A percentile compares a stretch with the other conserved stretches of the same genome.
phyloP scores from a whole-genome alignment of 2,329 filamentous ascomycete genomes.

The Chalara sp. region DNA sequence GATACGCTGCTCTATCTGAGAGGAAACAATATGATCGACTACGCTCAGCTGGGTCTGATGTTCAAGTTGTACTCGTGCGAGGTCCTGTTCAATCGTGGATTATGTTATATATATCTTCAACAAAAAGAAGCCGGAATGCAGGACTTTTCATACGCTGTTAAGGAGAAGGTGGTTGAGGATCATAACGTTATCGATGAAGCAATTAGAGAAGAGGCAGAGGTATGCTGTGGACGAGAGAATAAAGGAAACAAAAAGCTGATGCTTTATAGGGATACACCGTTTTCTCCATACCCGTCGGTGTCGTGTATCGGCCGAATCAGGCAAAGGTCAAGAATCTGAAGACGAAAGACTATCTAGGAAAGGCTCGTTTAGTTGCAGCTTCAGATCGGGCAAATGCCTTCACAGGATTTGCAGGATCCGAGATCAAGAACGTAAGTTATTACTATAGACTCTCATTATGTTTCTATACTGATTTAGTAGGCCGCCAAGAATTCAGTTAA shows the following conservation, averaged over 20 bases:
- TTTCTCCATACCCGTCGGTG: slow-evolving; percentile 94
- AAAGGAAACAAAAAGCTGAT: slow-evolving; percentile 11
- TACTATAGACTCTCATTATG: slow-evolving; percentile 3
- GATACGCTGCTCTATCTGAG: slow-evolving; percentile 91
- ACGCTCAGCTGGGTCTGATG: slow-evolving; percentile 87
- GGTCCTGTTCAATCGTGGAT: slow-evolving; percentile 90
- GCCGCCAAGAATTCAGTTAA: slow-evolving; percentile 48
- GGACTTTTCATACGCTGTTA: slow-evolving; percentile 82
- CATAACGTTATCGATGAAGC: slow-evolving; percentile 98
- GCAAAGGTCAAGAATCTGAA: slow-evolving; percentile 98
- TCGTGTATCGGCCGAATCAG: slow-evolving; percentile 91
- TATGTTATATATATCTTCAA: slow-evolving; percentile 96
- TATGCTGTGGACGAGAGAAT: slow-evolving; percentile 32
- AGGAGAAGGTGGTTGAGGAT: slow-evolving; percentile 93
- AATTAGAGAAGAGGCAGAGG: slow-evolving; percentile 86
- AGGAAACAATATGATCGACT: slow-evolving; percentile 96
- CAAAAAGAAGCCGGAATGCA: slow-evolving; percentile 87
- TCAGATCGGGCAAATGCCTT: slow-evolving; percentile 76
- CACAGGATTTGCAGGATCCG: slow-evolving; percentile 73
- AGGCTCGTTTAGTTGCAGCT: slow-evolving; percentile 86
- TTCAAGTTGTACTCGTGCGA: slow-evolving; percentile 98
- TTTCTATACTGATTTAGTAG: slow-evolving; percentile 28
- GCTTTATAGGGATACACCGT: slow-evolving; percentile 79
- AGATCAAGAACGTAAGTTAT: slow-evolving; percentile 62
- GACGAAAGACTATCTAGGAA: slow-evolving; percentile 90